Percentiles rank a stretch among this genome's conserved stretches.
Evolutionary conservation across 2,329 filamentous ascomycete genomes (phyloP).

Genomic region (Trichoderma oligosporum): DNA sequence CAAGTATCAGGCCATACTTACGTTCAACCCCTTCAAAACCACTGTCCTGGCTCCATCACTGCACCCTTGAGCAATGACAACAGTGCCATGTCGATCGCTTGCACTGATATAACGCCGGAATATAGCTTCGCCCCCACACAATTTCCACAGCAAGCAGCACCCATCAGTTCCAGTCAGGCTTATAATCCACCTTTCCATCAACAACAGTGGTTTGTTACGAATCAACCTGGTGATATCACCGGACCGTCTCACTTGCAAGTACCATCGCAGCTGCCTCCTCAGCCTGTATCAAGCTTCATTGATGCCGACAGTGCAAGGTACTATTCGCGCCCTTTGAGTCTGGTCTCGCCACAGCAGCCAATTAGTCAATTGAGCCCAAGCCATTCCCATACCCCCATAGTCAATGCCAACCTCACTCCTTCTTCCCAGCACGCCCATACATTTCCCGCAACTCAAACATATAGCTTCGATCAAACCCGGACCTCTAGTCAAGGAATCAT

Average conservation of each 20-base stretch:
- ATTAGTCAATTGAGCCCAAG: not conserved
- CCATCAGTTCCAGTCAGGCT: not conserved
- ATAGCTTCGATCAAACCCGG: not conserved
- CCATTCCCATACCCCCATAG: not conserved
- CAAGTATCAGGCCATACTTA: not conserved
- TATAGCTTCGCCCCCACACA: not conserved
- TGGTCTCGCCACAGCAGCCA: not conserved
- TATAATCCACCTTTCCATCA: slow-evolving; percentile 16
- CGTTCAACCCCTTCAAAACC: not conserved
- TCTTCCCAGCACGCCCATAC: not conserved
- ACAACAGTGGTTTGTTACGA: not conserved
- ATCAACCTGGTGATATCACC: not conserved
- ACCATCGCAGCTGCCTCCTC: not conserved
- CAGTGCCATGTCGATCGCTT: slow-evolving; percentile 16
- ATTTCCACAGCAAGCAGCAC: not conserved
- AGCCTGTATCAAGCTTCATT: slow-evolving; percentile 4
- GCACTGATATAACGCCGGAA: not conserved
- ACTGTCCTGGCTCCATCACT: not conserved
- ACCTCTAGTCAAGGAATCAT: not conserved
- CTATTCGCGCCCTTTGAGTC: not conserved
- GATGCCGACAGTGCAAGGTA: not conserved
- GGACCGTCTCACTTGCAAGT: not conserved
- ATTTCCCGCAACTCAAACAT: not conserved
- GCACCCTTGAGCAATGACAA: slow-evolving; percentile 7
- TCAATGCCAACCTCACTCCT: not conserved